Conservation (phyloP, 2,329 filamentous ascomycete species). For the Nemania serpens region DNA sequence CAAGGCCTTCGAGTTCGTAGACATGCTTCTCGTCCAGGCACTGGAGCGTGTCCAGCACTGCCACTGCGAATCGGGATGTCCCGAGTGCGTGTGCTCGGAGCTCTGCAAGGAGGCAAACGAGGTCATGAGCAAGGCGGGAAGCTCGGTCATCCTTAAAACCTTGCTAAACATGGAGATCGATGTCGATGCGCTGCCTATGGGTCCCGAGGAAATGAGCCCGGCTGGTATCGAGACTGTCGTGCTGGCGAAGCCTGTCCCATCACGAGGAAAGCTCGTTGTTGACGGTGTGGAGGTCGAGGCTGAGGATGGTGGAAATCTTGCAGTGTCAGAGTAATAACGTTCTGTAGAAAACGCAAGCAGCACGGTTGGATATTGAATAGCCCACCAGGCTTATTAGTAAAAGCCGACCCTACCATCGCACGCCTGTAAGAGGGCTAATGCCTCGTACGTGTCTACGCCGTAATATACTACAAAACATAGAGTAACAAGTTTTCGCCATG, state of each 20-base stretch:
- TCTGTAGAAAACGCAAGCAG: no score
- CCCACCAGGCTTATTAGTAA: no score
- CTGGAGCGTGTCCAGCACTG: slow-evolving; percentile 77
- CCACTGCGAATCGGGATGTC: slow-evolving; percentile 76
- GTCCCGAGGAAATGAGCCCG: slow-evolving; percentile 71
- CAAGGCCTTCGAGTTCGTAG: slow-evolving; percentile 93
- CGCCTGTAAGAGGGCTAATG: no score
- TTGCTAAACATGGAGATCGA: slow-evolving; percentile 79
- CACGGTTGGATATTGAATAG: neutral
- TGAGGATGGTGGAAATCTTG: slow-evolving; percentile 29
- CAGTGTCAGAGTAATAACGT: neutral
- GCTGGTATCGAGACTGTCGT: slow-evolving; percentile 83
- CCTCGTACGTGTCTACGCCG: no score
- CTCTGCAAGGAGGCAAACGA: slow-evolving; percentile 83
- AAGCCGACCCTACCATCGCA: no score
- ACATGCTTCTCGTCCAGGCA: slow-evolving; percentile 76
- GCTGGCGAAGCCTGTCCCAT: slow-evolving; percentile 68
- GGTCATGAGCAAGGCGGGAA: slow-evolving; percentile 92
- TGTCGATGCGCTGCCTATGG: slow-evolving; percentile 83
- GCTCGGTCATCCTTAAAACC: slow-evolving; percentile 77
- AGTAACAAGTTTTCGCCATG: no score
- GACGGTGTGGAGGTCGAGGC: slow-evolving; percentile 35
- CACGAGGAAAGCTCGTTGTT: slow-evolving; percentile 35
- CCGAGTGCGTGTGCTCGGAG: slow-evolving; percentile 88
- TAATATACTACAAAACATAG: no score